Conservation (phyloP, 1,284 basidiomycete species). For the Neotropicomus parvogracilis region DNA sequence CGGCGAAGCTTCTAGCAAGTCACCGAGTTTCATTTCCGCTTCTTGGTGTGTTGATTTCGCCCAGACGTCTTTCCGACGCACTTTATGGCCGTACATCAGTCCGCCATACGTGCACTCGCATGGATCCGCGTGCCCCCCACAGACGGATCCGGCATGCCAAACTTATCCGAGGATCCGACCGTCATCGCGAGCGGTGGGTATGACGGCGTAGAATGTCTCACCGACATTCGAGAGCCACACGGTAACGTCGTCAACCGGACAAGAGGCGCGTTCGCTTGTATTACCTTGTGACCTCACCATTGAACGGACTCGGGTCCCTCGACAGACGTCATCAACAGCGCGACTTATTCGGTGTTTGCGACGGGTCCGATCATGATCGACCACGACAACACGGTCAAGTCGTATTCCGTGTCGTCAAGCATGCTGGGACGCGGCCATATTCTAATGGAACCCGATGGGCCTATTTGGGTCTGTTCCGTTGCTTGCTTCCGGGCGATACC, state of each 20-base stretch:
- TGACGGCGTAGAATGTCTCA: constrained; percentile 71
- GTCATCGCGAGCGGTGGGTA: constrained; percentile 73
- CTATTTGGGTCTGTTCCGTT: constrained; percentile 64
- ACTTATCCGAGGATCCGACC: constrained; percentile 56
- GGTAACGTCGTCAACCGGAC: constrained; percentile 70
- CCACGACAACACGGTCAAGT: constrained; percentile 74
- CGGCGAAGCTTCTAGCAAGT: constrained; percentile 28
- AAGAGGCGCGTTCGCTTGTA: constrained; percentile 45
- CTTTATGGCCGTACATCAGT: constrained; percentile 70
- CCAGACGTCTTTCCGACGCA: constrained; percentile 60
- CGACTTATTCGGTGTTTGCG: constrained; percentile 61
- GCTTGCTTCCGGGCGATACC: not conserved
- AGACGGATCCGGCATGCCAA: constrained; percentile 43
- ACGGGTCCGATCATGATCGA: constrained; percentile 71
- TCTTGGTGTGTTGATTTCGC: not conserved
- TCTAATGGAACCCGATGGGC: constrained; percentile 68
- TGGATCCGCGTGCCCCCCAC: constrained; percentile 69
- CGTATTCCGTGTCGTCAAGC: constrained; percentile 63
- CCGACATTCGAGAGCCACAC: constrained; percentile 67
- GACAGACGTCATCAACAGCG: constrained; percentile 65
- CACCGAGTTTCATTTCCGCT: not conserved
- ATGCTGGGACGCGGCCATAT: constrained; percentile 74
- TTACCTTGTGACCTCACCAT: not conserved
- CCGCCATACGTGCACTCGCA: constrained; percentile 68
- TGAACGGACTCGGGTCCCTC: not conserved